Evolutionary conservation across 768 basidiomycete species (phyloP).

Genomic region (Tylopilus cervinicoccineus): DNA sequence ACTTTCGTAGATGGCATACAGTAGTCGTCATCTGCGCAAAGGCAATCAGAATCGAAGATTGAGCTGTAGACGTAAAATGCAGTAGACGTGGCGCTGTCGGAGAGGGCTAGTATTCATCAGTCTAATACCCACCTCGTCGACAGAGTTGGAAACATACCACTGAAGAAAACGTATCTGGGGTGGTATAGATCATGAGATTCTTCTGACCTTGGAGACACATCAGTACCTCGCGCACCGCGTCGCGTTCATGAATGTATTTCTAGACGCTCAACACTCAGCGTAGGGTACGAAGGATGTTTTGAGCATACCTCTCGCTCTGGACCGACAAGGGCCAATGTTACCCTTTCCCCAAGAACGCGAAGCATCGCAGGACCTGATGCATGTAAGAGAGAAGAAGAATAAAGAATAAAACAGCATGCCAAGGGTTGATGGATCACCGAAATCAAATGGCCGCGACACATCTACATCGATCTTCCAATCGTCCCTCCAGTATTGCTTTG

Average conservation of each 20-base stretch:
- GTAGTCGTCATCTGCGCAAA: slow-evolving; percentile 60
- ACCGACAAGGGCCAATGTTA: slow-evolving; percentile 37
- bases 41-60: slow-evolving; percentile 57
- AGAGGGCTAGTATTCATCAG: slow-evolving; percentile 37
- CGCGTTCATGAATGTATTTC: slow-evolving; percentile 71
- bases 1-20: slow-evolving; percentile 58
- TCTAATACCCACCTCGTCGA: neutral
- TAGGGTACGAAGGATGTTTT: neutral
- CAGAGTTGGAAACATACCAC: slow-evolving; percentile 21
- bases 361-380: slow-evolving; percentile 43
- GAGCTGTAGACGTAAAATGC: slow-evolving; percentile 65
- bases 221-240: slow-evolving; percentile 73
- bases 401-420: slow-evolving; percentile 36
- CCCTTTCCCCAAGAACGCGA: slow-evolving; percentile 36
- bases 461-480: slow-evolving; percentile 55
- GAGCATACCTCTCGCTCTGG: slow-evolving; percentile 40
- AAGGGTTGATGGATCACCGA: slow-evolving; percentile 71
- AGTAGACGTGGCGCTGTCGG: slow-evolving; percentile 54
- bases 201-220: slow-evolving; percentile 71
- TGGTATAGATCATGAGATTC: slow-evolving; percentile 50
- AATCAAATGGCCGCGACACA: slow-evolving; percentile 45
- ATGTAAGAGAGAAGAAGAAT: neutral
- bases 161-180: slow-evolving; percentile 31
- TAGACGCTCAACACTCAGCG: slow-evolving; percentile 21
- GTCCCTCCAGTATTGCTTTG: slow-evolving; percentile 70